Evolutionary conservation across 1,139 yeast species (phyloP), one percentile per base, ranked within the genome.

Genomic region (Geotrichum carabidarum): DNA sequence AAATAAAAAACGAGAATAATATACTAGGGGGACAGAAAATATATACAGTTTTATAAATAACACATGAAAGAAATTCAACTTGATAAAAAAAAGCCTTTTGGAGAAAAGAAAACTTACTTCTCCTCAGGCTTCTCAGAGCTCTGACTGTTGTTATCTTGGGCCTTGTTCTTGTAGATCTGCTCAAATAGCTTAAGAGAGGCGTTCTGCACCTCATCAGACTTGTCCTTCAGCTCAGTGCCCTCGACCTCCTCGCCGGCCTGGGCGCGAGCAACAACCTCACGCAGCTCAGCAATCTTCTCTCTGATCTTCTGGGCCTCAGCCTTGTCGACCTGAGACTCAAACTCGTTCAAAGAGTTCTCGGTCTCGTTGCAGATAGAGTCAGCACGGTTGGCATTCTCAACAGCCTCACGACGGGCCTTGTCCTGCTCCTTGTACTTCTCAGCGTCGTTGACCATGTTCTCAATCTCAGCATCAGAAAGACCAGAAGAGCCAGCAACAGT

Each of bases 401-500:
- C 91, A 58, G 95, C 81, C 78, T 89, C 96, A 75, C 87, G 85
- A 77, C 90, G 87, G 63, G 93, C 91, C 80, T 90, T 87, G 79
- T 93, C 99, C 70, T 91, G 85, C 72, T 90, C 96, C 74, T 94
- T 94, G 81, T 82, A 91, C 80, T 89, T 89, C 80, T 93, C 98
- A 68, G 98, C 99, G 71, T 93, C 99, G 78, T 81, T 85, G 64
- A 93, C 96, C 98, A 93, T 93, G 81, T 88, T 86, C 80, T 91
- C 97, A 69, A 93, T 93, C 79, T 93, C 99, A 63, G 93, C 71
- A 69, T 93, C 98, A 64, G 96, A 86, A 69, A 93, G 81, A 77
- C 99, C 99, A 57, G 98, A 91, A 57, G 97, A 88, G 64, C 97
- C 98, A 63, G 98, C 98, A 73, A 93, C 98, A 60, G 98, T 91